A percentile compares a stretch with the other conserved stretches of the same genome.
These are phyloP conservation scores for Lipomyces sp. DNA, from an alignment of 805 yeast species.

Conservation along the genomic window DNA sequence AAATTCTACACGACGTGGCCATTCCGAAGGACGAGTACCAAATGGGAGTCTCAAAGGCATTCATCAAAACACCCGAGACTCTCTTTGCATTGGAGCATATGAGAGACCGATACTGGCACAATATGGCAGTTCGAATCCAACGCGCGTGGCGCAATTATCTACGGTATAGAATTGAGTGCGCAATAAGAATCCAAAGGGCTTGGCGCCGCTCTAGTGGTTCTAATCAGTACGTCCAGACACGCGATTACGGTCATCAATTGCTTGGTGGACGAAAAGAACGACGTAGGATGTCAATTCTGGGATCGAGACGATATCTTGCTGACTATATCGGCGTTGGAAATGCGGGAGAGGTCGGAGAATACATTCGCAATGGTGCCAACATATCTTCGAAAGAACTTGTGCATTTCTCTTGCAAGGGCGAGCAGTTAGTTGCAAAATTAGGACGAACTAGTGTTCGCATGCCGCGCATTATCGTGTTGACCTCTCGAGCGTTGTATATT, in stretches of 20 bases:
- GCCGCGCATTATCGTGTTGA: conserved; percentile 68
- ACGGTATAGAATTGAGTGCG: conserved; percentile 80
- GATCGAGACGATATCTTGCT: conserved; percentile 88
- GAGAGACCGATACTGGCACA: conserved; percentile 97
- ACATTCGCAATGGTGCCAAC: conserved; percentile 44
- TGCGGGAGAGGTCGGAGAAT: conserved; percentile 70
- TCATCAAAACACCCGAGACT: conserved; percentile 95
- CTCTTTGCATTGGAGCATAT: conserved; percentile 90
- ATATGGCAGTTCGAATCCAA: conserved; percentile 96
- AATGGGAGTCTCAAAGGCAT: conserved; percentile 86
- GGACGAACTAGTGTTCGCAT: conserved; percentile 86
- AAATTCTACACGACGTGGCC: conserved; percentile 55
- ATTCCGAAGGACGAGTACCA: conserved; percentile 83
- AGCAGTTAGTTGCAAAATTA: conserved; percentile 75
- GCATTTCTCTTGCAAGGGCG: conserved; percentile 79
- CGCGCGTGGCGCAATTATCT: conserved; percentile 90
- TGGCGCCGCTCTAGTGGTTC: conserved; percentile 81
- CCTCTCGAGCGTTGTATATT: conserved; percentile 59
- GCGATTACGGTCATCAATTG: conserved; percentile 76
- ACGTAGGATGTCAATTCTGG: conserved; percentile 79
- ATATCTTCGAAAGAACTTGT: conserved; percentile 56
- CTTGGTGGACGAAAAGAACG: conserved; percentile 80
- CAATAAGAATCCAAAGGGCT: conserved; percentile 71
- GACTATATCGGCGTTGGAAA: conserved; percentile 87
- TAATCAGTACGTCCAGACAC: conserved; percentile 73